phyloP scores from a whole-genome alignment of 306 rosid species.

The Inga laurina region DNA sequence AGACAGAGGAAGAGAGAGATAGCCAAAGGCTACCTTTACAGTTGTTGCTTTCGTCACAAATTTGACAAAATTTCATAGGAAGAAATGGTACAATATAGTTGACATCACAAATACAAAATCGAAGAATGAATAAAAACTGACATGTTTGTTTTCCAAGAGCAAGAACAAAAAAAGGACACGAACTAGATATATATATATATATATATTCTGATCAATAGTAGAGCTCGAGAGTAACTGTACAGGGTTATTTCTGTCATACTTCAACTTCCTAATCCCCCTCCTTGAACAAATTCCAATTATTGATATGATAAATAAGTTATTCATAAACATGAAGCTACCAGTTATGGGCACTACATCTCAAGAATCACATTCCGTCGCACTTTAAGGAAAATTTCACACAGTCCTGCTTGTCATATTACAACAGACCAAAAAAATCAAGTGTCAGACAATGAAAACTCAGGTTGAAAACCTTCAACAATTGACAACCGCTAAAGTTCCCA shows the following conservation, averaged over 20 bases:
- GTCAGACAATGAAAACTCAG: slow-evolving; percentile 17
- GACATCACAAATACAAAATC: background rate
- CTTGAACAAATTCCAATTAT: background rate
- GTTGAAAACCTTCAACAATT: background rate
- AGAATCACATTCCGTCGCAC: background rate
- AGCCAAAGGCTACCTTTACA: background rate
- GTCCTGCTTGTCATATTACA: slow-evolving; percentile 8
- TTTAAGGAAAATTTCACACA: background rate
- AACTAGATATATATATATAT: background rate
- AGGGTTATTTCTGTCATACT: background rate
- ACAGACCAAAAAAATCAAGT: slow-evolving; percentile 6
- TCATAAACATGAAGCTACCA: background rate
- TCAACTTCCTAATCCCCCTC: background rate
- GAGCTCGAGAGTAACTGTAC: background rate
- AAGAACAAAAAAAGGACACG: background rate
- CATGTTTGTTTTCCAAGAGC: background rate
- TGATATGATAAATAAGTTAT: background rate
- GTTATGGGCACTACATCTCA: background rate
- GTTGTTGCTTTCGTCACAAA: slow-evolving; percentile 23
- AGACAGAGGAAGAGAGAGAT: background rate
- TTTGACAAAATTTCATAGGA: background rate
- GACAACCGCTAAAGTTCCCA: slow-evolving; percentile 6
- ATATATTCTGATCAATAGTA: background rate
- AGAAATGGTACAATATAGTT: background rate
- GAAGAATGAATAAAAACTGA: slow-evolving; percentile 1